These are phyloP conservation scores for Ceratobasidium sp. DNA, from an alignment of 1,284 basidiomycete genomes.

Conservation along the genomic window DNA sequence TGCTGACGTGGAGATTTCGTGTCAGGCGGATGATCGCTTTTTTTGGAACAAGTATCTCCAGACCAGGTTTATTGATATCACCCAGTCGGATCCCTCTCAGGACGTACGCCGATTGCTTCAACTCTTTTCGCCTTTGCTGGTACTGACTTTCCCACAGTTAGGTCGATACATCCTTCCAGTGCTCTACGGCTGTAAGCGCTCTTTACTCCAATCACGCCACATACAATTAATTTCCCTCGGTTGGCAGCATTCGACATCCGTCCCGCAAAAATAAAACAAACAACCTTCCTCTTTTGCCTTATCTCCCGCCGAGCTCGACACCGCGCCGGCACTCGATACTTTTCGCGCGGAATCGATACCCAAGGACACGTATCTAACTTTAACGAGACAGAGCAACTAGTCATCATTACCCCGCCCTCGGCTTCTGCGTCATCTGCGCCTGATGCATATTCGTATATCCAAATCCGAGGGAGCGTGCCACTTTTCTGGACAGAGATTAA, in stretches of 20 bases:
- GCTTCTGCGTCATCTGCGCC: constrained; percentile 42
- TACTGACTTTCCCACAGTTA: constrained; percentile 58
- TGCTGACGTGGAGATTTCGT: constrained; percentile 43
- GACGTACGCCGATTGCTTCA: constrained; percentile 59
- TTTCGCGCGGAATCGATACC: constrained; percentile 90
- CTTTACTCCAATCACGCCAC: neutral
- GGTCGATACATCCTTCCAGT: constrained; percentile 90
- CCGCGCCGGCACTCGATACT: constrained; percentile 96
- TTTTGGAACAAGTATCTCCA: constrained; percentile 97
- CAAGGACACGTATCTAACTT: constrained; percentile 88
- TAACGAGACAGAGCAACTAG: constrained; percentile 93
- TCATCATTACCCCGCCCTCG: constrained; percentile 73
- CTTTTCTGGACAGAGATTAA: constrained; percentile 98
- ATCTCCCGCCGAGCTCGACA: constrained; percentile 88
- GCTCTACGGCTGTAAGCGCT: constrained; percentile 82
- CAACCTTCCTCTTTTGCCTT: constrained; percentile 83
- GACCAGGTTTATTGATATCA: constrained; percentile 72
- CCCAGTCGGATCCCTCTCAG: constrained; percentile 56
- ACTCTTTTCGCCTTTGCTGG: constrained; percentile 14
- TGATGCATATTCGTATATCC: constrained; percentile 73
- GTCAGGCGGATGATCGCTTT: constrained; percentile 90
- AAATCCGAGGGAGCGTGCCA: constrained; percentile 93
- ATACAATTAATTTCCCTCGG: constrained; percentile 2
- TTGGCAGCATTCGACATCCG: constrained; percentile 85
- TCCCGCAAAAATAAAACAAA: constrained; percentile 76